These are phyloP conservation scores for Penicillium ochrochloron DNA, from an alignment of 495 filamentous ascomycete species.

Conservation along the genomic window DNA sequence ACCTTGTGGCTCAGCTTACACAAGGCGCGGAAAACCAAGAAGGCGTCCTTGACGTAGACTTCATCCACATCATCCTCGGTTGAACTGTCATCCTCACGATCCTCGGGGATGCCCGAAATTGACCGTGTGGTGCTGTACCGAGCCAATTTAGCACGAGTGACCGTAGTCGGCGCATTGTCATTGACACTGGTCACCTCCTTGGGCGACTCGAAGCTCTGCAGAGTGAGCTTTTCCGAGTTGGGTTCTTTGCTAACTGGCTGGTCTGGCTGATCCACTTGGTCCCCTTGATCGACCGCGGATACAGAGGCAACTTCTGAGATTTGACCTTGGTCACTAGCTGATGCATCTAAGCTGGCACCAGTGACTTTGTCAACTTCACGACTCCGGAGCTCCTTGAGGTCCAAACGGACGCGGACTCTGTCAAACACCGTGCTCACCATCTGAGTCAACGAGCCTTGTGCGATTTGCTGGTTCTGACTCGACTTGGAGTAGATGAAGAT, in stretches of 20 bases:
- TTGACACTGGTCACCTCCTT: conserved; percentile 92
- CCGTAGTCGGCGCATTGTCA: conserved; percentile 90
- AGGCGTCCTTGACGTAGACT: conserved; percentile 94
- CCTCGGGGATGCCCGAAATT: conserved; percentile 55
- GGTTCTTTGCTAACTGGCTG: conserved; percentile 63
- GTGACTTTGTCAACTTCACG: conserved; percentile 46
- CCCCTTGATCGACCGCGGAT: conserved; percentile 40
- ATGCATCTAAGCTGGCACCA: conserved; percentile 25
- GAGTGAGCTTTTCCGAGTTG: conserved; percentile 74
- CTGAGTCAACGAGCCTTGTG: conserved; percentile 94
- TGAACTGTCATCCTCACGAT: conserved; percentile 55
- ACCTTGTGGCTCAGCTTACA: conserved; percentile 96
- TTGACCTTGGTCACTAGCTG: conserved; percentile 49
- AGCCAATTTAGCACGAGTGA: conserved; percentile 73
- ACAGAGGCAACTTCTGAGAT: conserved; percentile 53
- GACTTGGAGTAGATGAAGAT: conserved; percentile 94
- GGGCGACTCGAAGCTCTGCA: conserved; percentile 92
- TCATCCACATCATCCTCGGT: conserved; percentile 94
- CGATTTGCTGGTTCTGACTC: conserved; percentile 91
- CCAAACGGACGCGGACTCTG: conserved; percentile 81
- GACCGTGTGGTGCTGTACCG: conserved; percentile 55
- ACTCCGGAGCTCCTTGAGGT: conserved; percentile 77
- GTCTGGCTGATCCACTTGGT: conserved; percentile 44
- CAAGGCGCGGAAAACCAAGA: conserved; percentile 94
- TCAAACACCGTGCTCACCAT: conserved; percentile 99